Evolutionary conservation across 768 basidiomycete species (phyloP), one percentile per base, ranked within the genome.

Genomic region (Lactarius hatsudake): DNA sequence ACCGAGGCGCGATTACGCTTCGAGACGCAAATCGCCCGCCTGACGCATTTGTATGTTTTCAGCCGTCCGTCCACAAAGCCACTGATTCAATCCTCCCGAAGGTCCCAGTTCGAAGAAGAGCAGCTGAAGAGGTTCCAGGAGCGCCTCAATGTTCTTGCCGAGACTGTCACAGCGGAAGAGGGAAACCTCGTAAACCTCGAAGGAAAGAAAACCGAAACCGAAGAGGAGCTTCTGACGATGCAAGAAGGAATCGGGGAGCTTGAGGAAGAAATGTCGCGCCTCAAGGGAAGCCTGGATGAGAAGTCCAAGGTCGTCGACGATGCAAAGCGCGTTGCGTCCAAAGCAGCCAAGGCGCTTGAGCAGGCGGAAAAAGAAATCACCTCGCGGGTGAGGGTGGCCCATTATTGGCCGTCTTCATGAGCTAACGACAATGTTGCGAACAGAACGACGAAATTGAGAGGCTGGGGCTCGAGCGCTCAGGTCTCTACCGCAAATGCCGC

Each of bases 401-500:
- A 57, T 71, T 53, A 64, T 13, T 78, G 77, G 77, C 78, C 26
- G 34, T 64, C 59, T 23, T 67, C 9, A 23, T 28, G 8, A 26
- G 38, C 17, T 26, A 7, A 58, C 53, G 45, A 42, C 60, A 66
- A 63, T 4, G 43, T 20, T 13, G 17, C 13, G 9, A 32, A 7
- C 68, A 89, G 88, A 91, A 91, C 71, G 96, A 96, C 75, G 91
- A 94, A 73, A 97, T 97, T 66, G 93, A 94, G 76, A 93, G 92
- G 74, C 78, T 90, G 32, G 89, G 87, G 0, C 81, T 93, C 56
- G 96, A 98, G 73, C 83, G 96, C 28, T 92, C 94, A 28, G 81
- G 88, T 0, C 84, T 92, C 56, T 98, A 98, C 75, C 86, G 96
- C 18, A 93, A 92, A 73, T 98, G 96, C 77, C 86, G 94, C 69